phyloP scores from a whole-genome alignment of 208 protist genomes.

The Trypanosoma brucei region DNA sequence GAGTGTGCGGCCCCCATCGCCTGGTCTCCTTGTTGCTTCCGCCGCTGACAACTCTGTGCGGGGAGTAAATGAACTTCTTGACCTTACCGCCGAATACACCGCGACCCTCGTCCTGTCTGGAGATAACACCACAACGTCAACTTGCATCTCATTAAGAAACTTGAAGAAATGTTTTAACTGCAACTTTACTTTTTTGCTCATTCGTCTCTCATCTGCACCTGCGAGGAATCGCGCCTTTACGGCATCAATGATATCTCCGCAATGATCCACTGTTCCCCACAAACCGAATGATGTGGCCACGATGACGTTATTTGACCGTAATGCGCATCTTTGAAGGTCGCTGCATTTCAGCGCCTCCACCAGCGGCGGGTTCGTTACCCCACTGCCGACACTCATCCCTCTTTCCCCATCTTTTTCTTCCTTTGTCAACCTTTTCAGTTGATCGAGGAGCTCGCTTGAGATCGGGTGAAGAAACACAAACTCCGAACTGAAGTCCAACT shows the following conservation, averaged over 20 bases:
- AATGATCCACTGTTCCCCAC: constrained; percentile 42
- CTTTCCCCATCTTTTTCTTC: not conserved
- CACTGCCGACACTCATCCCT: no score
- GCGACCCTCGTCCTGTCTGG: not conserved
- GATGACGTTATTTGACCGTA: constrained; percentile 48
- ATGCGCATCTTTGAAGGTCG: constrained; percentile 34
- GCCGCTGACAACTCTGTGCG: not conserved
- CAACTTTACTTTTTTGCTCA: constrained; percentile 18
- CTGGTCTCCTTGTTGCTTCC: constrained; percentile 1
- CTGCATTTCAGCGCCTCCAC: constrained; percentile 16
- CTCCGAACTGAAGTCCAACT: constrained; percentile 12
- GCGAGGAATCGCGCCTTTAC: constrained; percentile 27
- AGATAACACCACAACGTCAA: constrained; percentile 22
- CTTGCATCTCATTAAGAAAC: constrained; percentile 20
- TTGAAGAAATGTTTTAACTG: constrained; percentile 14
- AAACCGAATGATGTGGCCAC: constrained; percentile 51
- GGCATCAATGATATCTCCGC: constrained; percentile 50
- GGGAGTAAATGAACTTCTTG: not conserved
- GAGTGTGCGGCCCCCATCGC: constrained; percentile 15
- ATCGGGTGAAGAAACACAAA: constrained; percentile 29
- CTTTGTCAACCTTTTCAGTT: constrained; percentile 1
- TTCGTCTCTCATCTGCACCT: constrained; percentile 15
- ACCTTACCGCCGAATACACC: constrained; percentile 1
- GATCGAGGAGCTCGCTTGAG: constrained; percentile 20
- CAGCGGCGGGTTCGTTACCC: no score